Conservation (phyloP, 495 filamentous ascomycete genomes). For the Podospora comata region DNA sequence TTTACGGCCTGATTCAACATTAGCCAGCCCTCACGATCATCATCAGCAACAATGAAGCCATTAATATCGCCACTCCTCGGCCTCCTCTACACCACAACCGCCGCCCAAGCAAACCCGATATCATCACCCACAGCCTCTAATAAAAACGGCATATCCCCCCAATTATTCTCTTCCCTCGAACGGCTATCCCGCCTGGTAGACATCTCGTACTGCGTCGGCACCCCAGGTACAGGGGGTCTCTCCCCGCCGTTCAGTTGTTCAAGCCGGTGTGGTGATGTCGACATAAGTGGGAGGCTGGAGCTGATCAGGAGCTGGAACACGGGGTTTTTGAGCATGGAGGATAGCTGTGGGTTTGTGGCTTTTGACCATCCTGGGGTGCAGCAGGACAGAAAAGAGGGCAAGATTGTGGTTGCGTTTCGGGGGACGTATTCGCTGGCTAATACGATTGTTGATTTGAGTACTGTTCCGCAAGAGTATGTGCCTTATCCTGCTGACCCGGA, state of each 20-base stretch:
- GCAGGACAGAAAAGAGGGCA: conserved; percentile 17
- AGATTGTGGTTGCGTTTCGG: conserved; percentile 86
- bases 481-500: conserved; percentile 63
- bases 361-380: conserved; percentile 57
- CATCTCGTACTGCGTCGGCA: conserved; percentile 88
- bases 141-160: conserved; percentile 16
- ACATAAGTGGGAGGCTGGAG: conserved; percentile 53
- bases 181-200: conserved; percentile 86
- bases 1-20: no score
- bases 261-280: conserved; percentile 79
- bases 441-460: conserved; percentile 82
- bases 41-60: not conserved
- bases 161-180: conserved; percentile 77
- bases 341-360: conserved; percentile 92
- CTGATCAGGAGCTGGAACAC: conserved; percentile 87
- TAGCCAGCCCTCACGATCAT: not conserved
- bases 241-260: conserved; percentile 77
- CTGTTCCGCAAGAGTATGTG: conserved; percentile 82
- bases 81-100: not conserved
- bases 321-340: conserved; percentile 69
- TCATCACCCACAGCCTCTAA: conserved; percentile 20
- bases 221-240: conserved; percentile 58
- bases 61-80: not conserved
- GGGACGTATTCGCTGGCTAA: conserved; percentile 93
- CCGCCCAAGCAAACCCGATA: conserved; percentile 5